phyloP scores from a whole-genome alignment of 352 stramenopile species.

The Pythium pectinolyticum region DNA sequence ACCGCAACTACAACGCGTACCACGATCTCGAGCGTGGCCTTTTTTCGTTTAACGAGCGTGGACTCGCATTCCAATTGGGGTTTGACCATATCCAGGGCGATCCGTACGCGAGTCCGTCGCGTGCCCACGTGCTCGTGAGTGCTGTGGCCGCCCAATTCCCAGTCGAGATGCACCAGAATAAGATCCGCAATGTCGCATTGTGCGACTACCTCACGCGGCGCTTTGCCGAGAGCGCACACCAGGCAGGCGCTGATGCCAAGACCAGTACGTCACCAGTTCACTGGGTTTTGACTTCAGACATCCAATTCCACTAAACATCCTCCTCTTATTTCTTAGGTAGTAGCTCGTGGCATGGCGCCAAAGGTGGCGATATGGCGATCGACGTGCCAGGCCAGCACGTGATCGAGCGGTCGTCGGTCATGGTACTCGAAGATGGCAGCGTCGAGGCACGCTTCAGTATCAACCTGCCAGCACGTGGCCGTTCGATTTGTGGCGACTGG shows the following conservation, averaged over 20 bases:
- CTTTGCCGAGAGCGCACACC: conserved; percentile 66
- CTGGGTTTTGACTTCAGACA: no score
- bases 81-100: conserved; percentile 95
- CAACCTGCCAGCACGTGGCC: conserved; percentile 92
- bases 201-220: conserved; percentile 90
- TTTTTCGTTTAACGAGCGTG: conserved; percentile 36
- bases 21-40: conserved; percentile 65
- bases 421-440: conserved; percentile 70
- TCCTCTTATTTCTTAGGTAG: no score
- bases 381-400: conserved; percentile 92
- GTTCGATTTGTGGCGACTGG: conserved; percentile 93
- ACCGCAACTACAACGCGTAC: conserved; percentile 84
- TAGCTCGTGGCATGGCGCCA: conserved; percentile 81
- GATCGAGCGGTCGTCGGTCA: conserved; percentile 90
- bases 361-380: conserved; percentile 96
- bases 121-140: conserved; percentile 89
- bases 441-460: conserved; percentile 95
- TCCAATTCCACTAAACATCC: no score
- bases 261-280: conserved; percentile 29
- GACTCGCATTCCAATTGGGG: conserved; percentile 75
- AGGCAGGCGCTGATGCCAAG: conserved; percentile 65
- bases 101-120: conserved; percentile 94
- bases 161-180: conserved; percentile 66
- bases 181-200: conserved; percentile 81
- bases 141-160: conserved; percentile 78